Evolutionary conservation across 495 filamentous ascomycete genomes (phyloP), one percentile per base, ranked within the genome.

Genomic region (Daldinia caldariorum): DNA sequence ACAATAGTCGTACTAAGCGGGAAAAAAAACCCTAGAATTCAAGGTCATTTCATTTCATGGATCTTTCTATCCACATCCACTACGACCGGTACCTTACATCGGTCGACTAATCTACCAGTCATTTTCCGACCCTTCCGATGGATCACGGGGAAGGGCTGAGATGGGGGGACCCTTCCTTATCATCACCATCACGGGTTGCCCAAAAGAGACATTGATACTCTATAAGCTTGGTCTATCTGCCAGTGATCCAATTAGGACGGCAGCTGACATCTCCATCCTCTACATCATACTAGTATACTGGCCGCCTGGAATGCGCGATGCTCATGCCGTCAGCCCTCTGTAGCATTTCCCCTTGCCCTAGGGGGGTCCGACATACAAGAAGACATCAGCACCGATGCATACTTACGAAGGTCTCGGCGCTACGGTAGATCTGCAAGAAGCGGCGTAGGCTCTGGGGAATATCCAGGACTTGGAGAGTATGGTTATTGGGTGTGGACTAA

Each of bases 81-180:
- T 61, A 66, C 58, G 62, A 62, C 63, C 71, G 71, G 71, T 73
- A 73, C 71, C 71, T 73, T 73, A 73, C 71, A 70, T 73, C 67
- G 66, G 66, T 54, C 66, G 66, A 73, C 37, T 67, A 73, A 61
- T 62, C 66, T 69, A 73, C 71, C 71, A 73, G 71, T 73, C 71
- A 69, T 63, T 66, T 73, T 63, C 67, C 67, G 66, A 67, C 71
- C 66, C 67, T 58, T 67, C 62, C 58, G 66, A 66, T 70, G 54
- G 61, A 73, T 70, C 66, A 73, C 71, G 71, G 71, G 70, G 67
- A 67, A 73, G 29, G 53, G 22, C 62, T 73, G 62, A 35, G 31
- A 73, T 66, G 66, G 67, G 63, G 71, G 66, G 71, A 70, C 61
- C 66, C 58, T 45, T 70, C 66, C 54, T 67, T 63, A 66, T 70